Base-by-base conservation (phyloP, 768 basidiomycete species). In the Mycena vitilis region DNA sequence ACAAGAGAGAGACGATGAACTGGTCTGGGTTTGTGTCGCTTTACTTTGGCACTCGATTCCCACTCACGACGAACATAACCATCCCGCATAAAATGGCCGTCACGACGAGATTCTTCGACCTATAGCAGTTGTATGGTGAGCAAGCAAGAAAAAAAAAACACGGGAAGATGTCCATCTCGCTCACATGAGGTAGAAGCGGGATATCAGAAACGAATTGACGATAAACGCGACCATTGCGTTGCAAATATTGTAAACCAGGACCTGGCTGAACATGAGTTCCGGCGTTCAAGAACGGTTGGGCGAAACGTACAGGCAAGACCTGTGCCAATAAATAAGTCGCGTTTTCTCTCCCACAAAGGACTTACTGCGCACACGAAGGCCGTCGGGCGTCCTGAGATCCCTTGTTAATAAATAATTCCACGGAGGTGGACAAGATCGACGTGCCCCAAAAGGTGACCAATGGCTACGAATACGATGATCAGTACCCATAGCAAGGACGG, bases 151-250 rank as follows among this genome's bases (percentile, higher is more conserved):
- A 13, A 40, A 40, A 6, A 7, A n/a, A 40, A 40, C 38, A 13
- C 13, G 38, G 38, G 6, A 13, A 13, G 38, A 40, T 40, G n/a
- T n/a, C n/a, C n/a, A n/a, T n/a, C n/a, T n/a, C n/a, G n/a, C 58
- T 47, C 12, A 48, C 58, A 60, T 5, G 25, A 5, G 1, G n/a
- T 60, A 48, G 45, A 60, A 60, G 9, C 58, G 44, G 30, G 45
- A 48, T 47, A 60, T 60, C 2, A 60, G 58, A 38, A 34, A 60
- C 5, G 58, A 47, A 23, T 60, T 60, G 58, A 48, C 58, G 30
- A 49, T 48, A 12, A 40, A 10, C 12, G 22, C 58, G 15, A 22
- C 22, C 40, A 58, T 11, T 4, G 25, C n/a, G 45, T 47, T 60
- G 58, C 18, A 47, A 22, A 37, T 48, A 16, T 16, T 22, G 30